phyloP scores from a whole-genome alignment of 1,284 basidiomycete species.

The Puccinia novopanici region DNA sequence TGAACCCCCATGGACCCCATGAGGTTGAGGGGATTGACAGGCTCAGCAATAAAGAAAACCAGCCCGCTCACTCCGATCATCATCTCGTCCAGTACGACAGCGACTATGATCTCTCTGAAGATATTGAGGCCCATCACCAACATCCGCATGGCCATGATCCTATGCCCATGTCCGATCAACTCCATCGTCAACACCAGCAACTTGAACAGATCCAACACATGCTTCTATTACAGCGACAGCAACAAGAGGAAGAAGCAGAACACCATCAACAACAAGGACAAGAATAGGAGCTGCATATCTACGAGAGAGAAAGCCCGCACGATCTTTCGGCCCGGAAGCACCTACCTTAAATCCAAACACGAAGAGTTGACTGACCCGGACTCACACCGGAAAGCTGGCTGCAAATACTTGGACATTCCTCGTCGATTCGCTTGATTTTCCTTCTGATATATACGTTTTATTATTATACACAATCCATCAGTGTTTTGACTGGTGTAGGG shows the following conservation, averaged over 20 bases:
- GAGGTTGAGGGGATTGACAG: too few relatives aligned
- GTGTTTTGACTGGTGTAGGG: too few relatives aligned
- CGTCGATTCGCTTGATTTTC: too few relatives aligned
- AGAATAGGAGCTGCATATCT: neutral
- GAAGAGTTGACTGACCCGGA: too few relatives aligned
- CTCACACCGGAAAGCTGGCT: too few relatives aligned
- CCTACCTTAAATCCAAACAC: too few relatives aligned
- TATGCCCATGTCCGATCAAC: neutral
- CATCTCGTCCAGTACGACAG: slow-evolving; percentile 3
- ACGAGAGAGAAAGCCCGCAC: too few relatives aligned
- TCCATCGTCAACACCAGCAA: neutral
- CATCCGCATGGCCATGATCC: neutral
- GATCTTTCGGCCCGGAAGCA: too few relatives aligned
- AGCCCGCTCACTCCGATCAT: neutral
- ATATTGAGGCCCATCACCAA: neutral
- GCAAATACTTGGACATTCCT: too few relatives aligned
- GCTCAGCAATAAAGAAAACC: neutral
- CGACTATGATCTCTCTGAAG: neutral
- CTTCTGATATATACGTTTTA: too few relatives aligned
- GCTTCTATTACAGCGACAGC: neutral
- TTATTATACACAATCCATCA: too few relatives aligned
- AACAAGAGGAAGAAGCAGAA: too few relatives aligned
- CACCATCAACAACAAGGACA: neutral
- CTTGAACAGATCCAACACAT: neutral
- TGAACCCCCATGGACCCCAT: neutral